Conservation (phyloP, 2,329 filamentous ascomycete genomes). For the Emmonsiellopsis sp. region DNA sequence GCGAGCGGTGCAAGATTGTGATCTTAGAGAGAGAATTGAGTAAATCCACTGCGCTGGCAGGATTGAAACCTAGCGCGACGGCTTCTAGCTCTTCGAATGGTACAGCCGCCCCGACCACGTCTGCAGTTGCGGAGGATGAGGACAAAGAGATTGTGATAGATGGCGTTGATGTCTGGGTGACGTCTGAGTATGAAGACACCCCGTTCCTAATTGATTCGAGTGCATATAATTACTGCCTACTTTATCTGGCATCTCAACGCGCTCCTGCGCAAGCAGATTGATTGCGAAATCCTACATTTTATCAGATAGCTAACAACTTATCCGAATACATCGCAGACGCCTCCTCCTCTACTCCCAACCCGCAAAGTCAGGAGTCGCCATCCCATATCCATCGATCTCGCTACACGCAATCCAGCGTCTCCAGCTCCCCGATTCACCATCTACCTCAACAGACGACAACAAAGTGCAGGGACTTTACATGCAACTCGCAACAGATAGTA, state of each 20-base stretch:
- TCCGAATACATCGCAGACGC: constrained; percentile 25
- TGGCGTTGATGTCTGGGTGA: constrained; percentile 38
- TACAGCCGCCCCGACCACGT: constrained; percentile 4
- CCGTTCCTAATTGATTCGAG: neutral
- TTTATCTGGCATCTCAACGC: neutral
- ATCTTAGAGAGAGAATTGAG: constrained; percentile 33
- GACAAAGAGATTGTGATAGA: constrained; percentile 30
- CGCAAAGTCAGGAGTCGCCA: constrained; percentile 30
- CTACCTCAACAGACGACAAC: constrained; percentile 11
- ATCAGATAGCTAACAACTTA: constrained; percentile 3
- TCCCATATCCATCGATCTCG: constrained; percentile 41
- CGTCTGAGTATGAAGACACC: constrained; percentile 34
- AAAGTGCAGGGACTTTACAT: constrained; percentile 40
- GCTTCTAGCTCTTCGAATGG: constrained; percentile 10
- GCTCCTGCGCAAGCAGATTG: too few species aligned
- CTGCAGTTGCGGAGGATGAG: constrained; percentile 7
- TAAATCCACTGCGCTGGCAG: constrained; percentile 25
- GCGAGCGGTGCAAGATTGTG: constrained; percentile 36
- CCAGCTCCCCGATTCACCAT: constrained; percentile 21
- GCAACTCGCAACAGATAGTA: constrained; percentile 32
- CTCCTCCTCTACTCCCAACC: constrained; percentile 33
- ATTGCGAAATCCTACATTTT: neutral
- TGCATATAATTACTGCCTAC: neutral
- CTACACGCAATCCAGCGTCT: constrained; percentile 41
- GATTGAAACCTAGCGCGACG: constrained; percentile 16